Evolutionary conservation across 192 early-diverging fungal genomes (phyloP).

Genomic region (Coemansia interrupta): DNA sequence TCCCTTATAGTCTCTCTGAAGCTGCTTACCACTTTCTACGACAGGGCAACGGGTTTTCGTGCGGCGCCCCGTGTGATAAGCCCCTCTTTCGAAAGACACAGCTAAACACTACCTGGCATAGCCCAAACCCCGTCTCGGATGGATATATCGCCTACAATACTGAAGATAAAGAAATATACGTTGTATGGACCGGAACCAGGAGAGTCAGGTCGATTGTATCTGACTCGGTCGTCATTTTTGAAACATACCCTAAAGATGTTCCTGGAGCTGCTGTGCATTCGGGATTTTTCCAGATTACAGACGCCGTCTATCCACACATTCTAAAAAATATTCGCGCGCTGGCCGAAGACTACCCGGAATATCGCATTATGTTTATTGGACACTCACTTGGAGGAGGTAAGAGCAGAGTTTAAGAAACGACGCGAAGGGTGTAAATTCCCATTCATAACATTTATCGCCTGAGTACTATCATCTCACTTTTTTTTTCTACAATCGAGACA

Average conservation of each 20-base stretch:
- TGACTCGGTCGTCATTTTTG: conserved; percentile 34
- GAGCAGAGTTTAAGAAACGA: neutral
- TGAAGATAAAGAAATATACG: conserved; percentile 42
- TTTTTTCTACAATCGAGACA: neutral
- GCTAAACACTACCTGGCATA: conserved; percentile 51
- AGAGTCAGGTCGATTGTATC: conserved; percentile 34
- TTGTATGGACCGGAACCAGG: conserved; percentile 47
- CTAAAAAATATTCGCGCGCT: conserved; percentile 41
- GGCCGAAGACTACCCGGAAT: conserved; percentile 23
- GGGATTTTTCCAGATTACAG: conserved; percentile 39
- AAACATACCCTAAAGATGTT: conserved; percentile 25
- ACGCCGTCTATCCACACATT: conserved; percentile 35
- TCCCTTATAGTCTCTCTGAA: conserved; percentile 44
- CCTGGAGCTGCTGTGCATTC: conserved; percentile 31
- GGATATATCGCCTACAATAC: conserved; percentile 40
- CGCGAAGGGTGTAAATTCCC: neutral
- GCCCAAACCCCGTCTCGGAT: conserved; percentile 41
- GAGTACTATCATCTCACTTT: neutral
- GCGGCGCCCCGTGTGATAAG: conserved; percentile 24
- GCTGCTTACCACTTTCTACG: conserved; percentile 39
- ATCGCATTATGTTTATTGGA: conserved; percentile 43
- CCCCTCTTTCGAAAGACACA: conserved; percentile 13
- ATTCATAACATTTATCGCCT: neutral
- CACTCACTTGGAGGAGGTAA: conserved; percentile 52
- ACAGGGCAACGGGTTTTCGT: conserved; percentile 38